phyloP scores from a whole-genome alignment of 257 asterid species.

The Scutellaria baicalensis region DNA sequence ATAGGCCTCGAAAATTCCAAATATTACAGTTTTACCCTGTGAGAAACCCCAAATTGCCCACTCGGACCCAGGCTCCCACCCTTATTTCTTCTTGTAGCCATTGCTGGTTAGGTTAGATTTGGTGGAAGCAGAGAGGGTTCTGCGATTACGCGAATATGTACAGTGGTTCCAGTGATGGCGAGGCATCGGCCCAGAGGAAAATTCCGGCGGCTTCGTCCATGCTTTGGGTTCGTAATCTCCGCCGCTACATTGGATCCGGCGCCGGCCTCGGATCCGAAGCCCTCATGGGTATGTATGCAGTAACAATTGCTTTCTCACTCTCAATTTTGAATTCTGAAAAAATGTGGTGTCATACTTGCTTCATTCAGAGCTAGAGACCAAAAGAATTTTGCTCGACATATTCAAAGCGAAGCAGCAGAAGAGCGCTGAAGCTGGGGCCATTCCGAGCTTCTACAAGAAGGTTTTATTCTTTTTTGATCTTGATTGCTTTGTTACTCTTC shows the following conservation, averaged over 20 bases:
- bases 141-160: slow-evolving; percentile 39
- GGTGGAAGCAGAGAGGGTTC: slow-evolving; percentile 18
- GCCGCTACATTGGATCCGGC: slow-evolving; percentile 96
- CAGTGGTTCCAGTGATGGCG: slow-evolving; percentile 78
- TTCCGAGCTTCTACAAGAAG: slow-evolving; percentile 95
- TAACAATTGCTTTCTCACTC: background rate
- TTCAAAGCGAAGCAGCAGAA: slow-evolving; percentile 93
- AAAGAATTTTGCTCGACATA: slow-evolving; percentile 83
- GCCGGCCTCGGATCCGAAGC: slow-evolving; percentile 99
- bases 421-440: slow-evolving; percentile 87
- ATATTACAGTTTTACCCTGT: background rate
- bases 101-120: slow-evolving; percentile 15
- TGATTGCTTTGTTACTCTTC: background rate
- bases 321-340: background rate
- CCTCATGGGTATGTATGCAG: slow-evolving; percentile 68
- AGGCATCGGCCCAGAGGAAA: slow-evolving; percentile 58
- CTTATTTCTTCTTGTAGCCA: background rate
- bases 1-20: too few species aligned
- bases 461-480: slow-evolving; percentile 18
- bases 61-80: background rate
- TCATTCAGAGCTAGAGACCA: slow-evolving; percentile 85
- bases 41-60: background rate
- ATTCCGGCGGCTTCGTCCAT: slow-evolving; percentile 89
- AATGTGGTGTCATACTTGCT: slow-evolving; percentile 13
- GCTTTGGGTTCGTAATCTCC: slow-evolving; percentile 99